These are phyloP conservation scores for Pseudofabraea citricarpa DNA, from an alignment of 2,329 filamentous ascomycete genomes.

Conservation along the genomic window DNA sequence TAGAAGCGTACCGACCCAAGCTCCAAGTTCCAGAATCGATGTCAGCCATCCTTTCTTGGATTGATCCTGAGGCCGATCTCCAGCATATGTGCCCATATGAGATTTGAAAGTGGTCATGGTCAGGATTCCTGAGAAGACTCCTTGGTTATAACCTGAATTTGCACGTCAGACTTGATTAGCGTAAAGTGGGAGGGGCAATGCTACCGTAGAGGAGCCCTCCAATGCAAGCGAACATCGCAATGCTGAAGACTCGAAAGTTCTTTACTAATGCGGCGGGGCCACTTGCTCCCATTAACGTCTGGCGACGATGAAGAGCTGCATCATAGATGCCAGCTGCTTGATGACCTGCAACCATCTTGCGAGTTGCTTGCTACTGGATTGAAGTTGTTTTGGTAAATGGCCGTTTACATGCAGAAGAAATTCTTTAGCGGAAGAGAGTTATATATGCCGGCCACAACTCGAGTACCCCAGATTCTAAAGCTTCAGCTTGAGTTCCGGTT, in stretches of 20 bases:
- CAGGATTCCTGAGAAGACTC: slow-evolving; percentile 68
- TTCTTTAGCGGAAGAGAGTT: too few species aligned
- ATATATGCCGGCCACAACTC: too few species aligned
- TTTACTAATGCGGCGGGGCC: slow-evolving; percentile 50
- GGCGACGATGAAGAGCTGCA: slow-evolving; percentile 46
- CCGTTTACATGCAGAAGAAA: too few species aligned
- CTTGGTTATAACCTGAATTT: slow-evolving; percentile 60
- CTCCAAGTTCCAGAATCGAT: slow-evolving; percentile 69
- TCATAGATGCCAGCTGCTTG: slow-evolving; percentile 37
- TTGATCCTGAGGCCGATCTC: slow-evolving; percentile 38
- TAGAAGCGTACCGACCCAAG: slow-evolving; percentile 69
- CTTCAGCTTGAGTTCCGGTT: too few species aligned
- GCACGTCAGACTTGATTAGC: slow-evolving; percentile 47
- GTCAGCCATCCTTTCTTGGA: slow-evolving; percentile 56
- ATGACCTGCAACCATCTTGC: slow-evolving; percentile 22
- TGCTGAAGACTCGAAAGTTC: slow-evolving; percentile 56
- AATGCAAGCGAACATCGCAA: slow-evolving; percentile 58
- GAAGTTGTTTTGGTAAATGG: too few species aligned
- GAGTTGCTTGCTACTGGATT: too few species aligned
- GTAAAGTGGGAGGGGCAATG: neutral
- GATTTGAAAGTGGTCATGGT: slow-evolving; percentile 48
- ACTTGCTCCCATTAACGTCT: slow-evolving; percentile 48
- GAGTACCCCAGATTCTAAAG: too few species aligned
- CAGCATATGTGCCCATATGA: slow-evolving; percentile 51
- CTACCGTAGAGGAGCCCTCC: slow-evolving; percentile 48